Base-by-base conservation (phyloP, 208 protist species). In the Crithidia expoeki region DNA sequence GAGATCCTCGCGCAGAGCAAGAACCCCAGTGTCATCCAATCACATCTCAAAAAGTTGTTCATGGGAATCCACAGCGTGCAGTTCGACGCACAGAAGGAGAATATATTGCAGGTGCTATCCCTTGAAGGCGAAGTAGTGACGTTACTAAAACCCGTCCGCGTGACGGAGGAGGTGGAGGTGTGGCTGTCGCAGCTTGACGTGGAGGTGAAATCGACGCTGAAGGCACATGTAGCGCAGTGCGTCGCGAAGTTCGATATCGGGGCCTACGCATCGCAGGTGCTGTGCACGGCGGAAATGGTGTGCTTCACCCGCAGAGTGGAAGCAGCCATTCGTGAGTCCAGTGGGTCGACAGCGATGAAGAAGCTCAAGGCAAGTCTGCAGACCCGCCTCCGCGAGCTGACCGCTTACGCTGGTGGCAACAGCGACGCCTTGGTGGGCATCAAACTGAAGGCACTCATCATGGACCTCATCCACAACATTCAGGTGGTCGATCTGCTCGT, bases 401-500 rank as follows among this genome's bases (percentile, higher is more conserved):
- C 86, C 17, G 76, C 80, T 28, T 97, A 88, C 66, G 83, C 94
- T 2, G 86, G 84, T 2, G 65, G 88, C 57, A 96, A 98, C 76
- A 95, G 79, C 65, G 84, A 93, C 64, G 73, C 67, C 16, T 83
- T 99, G 4, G 69, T 98, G 46, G 79, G 86, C 51, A 86, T 98
- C 30, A 99, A 99, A 81, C 69, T 99, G 42, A 99, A 99, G 83
- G 86, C 93, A 1, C 85, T 99, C 51, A 96, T 99, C 52, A 94
- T 99, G 88, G 98, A 99, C 76, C 86, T 99, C 56, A 99, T 99
- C 77, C 98, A 99, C 86, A 98, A 98, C 80, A 97, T 99, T 47
- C 97, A 98, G 21, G 97, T 99, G 33, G 90, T 98, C 19, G 87
- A 98, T 21, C 75, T 90, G 60, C 84, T 99, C 28, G 89, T 97